These are phyloP conservation scores for Nigrospora oryzae DNA, from an alignment of 2,329 filamentous ascomycete genomes.

Conservation along the genomic window DNA sequence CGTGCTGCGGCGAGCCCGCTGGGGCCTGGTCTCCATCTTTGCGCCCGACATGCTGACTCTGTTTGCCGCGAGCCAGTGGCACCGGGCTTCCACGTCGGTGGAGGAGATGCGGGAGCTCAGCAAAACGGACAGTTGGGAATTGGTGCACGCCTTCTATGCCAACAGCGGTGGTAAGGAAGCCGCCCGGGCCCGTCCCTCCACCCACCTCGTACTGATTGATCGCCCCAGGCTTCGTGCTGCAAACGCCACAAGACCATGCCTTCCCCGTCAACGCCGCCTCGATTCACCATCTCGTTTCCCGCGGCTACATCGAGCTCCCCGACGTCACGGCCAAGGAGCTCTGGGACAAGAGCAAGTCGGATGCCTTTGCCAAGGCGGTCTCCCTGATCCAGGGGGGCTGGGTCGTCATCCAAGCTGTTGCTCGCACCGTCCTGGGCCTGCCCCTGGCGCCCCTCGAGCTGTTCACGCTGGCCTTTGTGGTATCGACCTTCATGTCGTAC, in stretches of 20 bases:
- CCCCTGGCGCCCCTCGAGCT: constrained; percentile 6
- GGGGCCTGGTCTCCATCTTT: constrained; percentile 1
- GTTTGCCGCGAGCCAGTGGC: constrained; percentile 1
- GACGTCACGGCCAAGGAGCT: not conserved
- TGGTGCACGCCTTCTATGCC: too few relatives aligned
- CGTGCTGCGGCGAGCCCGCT: not conserved
- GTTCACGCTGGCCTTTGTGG: constrained; percentile 7
- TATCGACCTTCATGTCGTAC: constrained; percentile 5
- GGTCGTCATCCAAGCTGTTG: constrained; percentile 1
- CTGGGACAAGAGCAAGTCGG: constrained; percentile 4
- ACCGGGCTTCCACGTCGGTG: not conserved
- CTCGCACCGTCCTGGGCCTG: not conserved
- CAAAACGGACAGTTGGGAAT: not conserved
- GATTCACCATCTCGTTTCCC: constrained; percentile 4
- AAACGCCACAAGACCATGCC: constrained; percentile 2
- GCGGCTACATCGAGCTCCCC: constrained; percentile 1
- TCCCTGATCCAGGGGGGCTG: constrained; percentile 1
- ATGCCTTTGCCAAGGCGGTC: constrained; percentile 3
- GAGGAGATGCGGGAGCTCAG: not conserved
- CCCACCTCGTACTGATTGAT: not conserved
- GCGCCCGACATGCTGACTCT: constrained; percentile 1
- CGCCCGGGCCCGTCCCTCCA: too few relatives aligned
- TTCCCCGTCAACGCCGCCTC: constrained; percentile 7
- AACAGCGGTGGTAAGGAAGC: too few relatives aligned
- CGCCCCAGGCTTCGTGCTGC: not conserved